These are phyloP conservation scores for Candida namnaoensis DNA, from an alignment of 805 yeast species.

Conservation along the genomic window DNA sequence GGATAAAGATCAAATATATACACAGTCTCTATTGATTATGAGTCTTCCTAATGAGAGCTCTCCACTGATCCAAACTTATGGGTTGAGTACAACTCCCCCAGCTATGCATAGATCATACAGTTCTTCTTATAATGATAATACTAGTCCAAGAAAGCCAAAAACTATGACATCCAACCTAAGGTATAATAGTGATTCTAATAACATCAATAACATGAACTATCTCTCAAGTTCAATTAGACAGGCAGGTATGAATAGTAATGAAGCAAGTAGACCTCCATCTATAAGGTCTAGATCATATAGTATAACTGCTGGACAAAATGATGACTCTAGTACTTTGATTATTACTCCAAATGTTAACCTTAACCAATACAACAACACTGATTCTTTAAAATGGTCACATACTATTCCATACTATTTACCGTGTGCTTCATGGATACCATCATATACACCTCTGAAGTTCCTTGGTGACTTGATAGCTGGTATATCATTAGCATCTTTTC, in stretches of 20 bases:
- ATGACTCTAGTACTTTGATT: too few relatives aligned
- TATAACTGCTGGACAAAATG: too few relatives aligned
- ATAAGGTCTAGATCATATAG: not conserved
- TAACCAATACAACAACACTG: not conserved
- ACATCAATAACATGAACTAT: not conserved
- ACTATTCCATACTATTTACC: slow-evolving; percentile 59
- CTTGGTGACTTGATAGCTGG: slow-evolving; percentile 76
- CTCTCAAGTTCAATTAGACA: too few relatives aligned
- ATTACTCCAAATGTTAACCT: too few relatives aligned
- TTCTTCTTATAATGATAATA: too few relatives aligned
- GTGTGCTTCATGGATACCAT: slow-evolving; percentile 55
- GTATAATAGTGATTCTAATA: not conserved
- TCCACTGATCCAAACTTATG: too few relatives aligned
- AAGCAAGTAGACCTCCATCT: not conserved
- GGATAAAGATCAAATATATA: too few relatives aligned
- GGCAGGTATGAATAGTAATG: not conserved
- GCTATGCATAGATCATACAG: too few relatives aligned
- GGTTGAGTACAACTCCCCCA: too few relatives aligned
- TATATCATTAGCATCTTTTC: slow-evolving; percentile 80
- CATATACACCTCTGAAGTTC: slow-evolving; percentile 31
- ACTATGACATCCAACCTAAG: not conserved
- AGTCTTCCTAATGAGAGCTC: too few relatives aligned
- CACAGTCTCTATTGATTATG: too few relatives aligned
- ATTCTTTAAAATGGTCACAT: slow-evolving; percentile 9
- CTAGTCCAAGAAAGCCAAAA: not conserved